Evolutionary conservation across 1,284 basidiomycete genomes (phyloP), one percentile per base, ranked within the genome.

Genomic region (Trametes polyzona): DNA sequence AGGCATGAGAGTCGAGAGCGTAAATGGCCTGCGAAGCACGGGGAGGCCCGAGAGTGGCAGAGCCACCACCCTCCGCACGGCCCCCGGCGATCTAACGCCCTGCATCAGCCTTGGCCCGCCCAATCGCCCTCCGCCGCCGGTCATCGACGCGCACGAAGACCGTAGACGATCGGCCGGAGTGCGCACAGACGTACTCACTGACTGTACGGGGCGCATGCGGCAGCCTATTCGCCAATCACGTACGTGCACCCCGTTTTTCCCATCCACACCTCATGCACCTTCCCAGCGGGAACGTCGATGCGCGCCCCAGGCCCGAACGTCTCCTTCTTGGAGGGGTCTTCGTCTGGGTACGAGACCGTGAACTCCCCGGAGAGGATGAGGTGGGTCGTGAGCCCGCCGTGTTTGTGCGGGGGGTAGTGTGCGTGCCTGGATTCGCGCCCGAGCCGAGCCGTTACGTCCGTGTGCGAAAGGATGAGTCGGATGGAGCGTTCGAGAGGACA

Each of bases 181-280:
- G 43, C n/a, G 40, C 19, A 32, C 33, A 35, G 8, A 55, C 51
- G 32, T 44, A 58, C 51, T 12, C 4, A 27, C 23, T 3, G 5
- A 23, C 30, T 33, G 23, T 27, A 17, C 14, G 33, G 27, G 16
- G 26, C 35, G 37, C 50, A 29, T 49, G 30, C 47, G 47, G 24
- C 12, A 51, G 14, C 21, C 33, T 32, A 29, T n/a, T 73, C 71
- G 6, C 72, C 71, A 29, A 73, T 71, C 39, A 73, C 69, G 56
- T 71, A 70, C 29, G 66, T 73, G 56, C 72, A 73, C 16, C 70
- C 71, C 26, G 68, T 62, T 27, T 63, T 58, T 14, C 71, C 71
- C 46, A 73, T 69, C 70, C 71, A 73, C 1, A 72, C 69, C 57
- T 74, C 72, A 48, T 74, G 72, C 35, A 67, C 55, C 48, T 68